phyloP scores from a whole-genome alignment of 495 filamentous ascomycete species.

The Podospora pseudoanserina region DNA sequence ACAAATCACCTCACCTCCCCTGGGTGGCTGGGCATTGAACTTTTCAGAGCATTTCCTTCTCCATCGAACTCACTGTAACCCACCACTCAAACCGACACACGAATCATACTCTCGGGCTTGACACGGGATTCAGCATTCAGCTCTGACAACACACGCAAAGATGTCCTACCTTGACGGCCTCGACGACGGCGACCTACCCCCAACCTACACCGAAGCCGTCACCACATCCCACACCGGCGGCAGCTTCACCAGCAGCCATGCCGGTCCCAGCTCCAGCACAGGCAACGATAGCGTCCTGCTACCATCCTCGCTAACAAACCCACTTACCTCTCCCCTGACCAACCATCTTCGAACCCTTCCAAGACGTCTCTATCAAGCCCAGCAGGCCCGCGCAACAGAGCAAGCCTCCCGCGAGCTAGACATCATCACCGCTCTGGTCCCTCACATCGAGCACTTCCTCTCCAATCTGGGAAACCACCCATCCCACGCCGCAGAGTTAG shows the following conservation, averaged over 20 bases:
- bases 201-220: constrained; percentile 35
- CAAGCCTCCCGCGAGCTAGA: constrained; percentile 35
- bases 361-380: constrained; percentile 33
- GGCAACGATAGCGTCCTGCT: background rate
- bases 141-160: constrained; percentile 1
- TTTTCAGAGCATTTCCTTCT: background rate
- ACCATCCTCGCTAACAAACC: constrained; percentile 18
- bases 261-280: background rate
- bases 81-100: background rate
- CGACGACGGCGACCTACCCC: constrained; percentile 28
- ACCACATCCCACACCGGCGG: background rate
- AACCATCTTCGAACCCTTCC: constrained; percentile 39
- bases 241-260: constrained; percentile 1
- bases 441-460: constrained; percentile 40
- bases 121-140: background rate
- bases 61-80: background rate
- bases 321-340: constrained; percentile 36
- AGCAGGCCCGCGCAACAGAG: constrained; percentile 26
- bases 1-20: background rate
- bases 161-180: constrained; percentile 20
- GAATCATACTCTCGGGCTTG: background rate
- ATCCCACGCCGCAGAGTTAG: constrained; percentile 32
- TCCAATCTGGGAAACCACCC: constrained; percentile 25
- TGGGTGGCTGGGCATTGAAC: background rate
- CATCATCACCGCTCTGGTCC: constrained; percentile 34